phyloP scores from a whole-genome alignment of 176 grass and related monocot species.

The Calamus simplicifolius region DNA sequence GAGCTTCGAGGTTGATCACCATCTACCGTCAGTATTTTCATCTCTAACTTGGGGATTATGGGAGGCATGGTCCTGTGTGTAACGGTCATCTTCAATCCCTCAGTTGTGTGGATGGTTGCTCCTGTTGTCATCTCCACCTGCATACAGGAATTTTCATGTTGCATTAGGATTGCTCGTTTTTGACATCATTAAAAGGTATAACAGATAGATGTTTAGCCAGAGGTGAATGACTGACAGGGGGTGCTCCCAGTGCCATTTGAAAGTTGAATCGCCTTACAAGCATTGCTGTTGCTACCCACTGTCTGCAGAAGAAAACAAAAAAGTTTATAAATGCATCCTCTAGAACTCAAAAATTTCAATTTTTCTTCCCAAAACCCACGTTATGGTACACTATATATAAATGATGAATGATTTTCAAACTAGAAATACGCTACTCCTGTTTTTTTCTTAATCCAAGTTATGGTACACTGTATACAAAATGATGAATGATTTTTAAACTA shows the following conservation, averaged over 20 bases:
- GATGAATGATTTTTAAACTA: too few relatives aligned
- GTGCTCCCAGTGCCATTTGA: constrained; percentile 75
- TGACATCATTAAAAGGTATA: background rate
- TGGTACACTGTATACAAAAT: too few relatives aligned
- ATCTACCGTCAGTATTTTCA: constrained; percentile 49
- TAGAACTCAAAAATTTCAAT: too few relatives aligned
- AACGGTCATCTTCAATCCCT: constrained; percentile 86
- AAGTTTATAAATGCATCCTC: constrained; percentile 1
- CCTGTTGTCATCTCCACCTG: constrained; percentile 98
- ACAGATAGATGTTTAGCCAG: constrained; percentile 10
- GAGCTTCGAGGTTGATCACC: constrained; percentile 25
- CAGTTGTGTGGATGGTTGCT: constrained; percentile 87
- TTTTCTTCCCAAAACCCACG: too few relatives aligned
- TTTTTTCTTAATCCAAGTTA: too few relatives aligned
- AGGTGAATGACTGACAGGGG: constrained; percentile 48
- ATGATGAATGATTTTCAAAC: too few relatives aligned
- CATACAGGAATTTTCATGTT: background rate
- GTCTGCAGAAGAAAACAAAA: constrained; percentile 40
- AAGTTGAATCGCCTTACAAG: constrained; percentile 88
- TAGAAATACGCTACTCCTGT: too few relatives aligned
- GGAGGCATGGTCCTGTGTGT: constrained; percentile 56
- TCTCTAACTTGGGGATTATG: constrained; percentile 71
- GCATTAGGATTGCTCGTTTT: background rate
- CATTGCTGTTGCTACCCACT: constrained; percentile 88
- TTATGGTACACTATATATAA: too few relatives aligned